Conservation (phyloP, 2,329 filamentous ascomycete genomes). For the Colletotrichum abscissum region DNA sequence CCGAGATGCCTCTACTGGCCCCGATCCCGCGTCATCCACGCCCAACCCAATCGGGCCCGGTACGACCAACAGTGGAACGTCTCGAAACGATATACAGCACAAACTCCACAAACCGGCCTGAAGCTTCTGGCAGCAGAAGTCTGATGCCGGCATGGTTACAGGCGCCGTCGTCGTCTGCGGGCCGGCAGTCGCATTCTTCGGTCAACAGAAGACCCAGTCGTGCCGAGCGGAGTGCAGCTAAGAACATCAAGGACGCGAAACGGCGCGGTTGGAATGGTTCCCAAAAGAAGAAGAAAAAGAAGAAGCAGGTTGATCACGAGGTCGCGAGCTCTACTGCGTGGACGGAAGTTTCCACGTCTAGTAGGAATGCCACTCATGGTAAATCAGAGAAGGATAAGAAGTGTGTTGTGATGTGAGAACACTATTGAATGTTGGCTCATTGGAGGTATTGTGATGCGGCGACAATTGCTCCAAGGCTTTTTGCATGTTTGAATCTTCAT, state of each 20-base stretch:
- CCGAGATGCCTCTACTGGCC: slow-evolving; percentile 61
- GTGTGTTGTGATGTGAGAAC: slow-evolving; percentile 63
- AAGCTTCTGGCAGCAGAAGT: slow-evolving; percentile 30
- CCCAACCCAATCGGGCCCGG: slow-evolving; percentile 45
- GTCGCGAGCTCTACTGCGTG: slow-evolving; percentile 59
- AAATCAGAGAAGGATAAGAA: slow-evolving; percentile 58
- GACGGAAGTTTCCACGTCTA: slow-evolving; percentile 60
- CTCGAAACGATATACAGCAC: slow-evolving; percentile 66
- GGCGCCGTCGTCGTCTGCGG: slow-evolving; percentile 46
- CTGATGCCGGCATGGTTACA: slow-evolving; percentile 47
- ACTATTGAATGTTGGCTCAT: background rate
- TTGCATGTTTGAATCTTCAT: background rate
- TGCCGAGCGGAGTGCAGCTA: slow-evolving; percentile 69
- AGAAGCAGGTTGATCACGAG: slow-evolving; percentile 49
- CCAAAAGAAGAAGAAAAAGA: slow-evolving; percentile 52
- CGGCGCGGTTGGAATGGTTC: slow-evolving; percentile 65
- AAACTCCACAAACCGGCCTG: slow-evolving; percentile 14
- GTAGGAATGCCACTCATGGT: slow-evolving; percentile 37
- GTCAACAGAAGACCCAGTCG: slow-evolving; percentile 63
- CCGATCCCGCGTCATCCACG: slow-evolving; percentile 65
- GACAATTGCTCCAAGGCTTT: background rate
- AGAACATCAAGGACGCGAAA: slow-evolving; percentile 72
- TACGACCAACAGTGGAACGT: slow-evolving; percentile 61
- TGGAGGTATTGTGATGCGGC: background rate
- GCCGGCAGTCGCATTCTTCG: slow-evolving; percentile 52